Conservation (phyloP, 352 stramenopile species). For the Phytophthora ramorum region DNA sequence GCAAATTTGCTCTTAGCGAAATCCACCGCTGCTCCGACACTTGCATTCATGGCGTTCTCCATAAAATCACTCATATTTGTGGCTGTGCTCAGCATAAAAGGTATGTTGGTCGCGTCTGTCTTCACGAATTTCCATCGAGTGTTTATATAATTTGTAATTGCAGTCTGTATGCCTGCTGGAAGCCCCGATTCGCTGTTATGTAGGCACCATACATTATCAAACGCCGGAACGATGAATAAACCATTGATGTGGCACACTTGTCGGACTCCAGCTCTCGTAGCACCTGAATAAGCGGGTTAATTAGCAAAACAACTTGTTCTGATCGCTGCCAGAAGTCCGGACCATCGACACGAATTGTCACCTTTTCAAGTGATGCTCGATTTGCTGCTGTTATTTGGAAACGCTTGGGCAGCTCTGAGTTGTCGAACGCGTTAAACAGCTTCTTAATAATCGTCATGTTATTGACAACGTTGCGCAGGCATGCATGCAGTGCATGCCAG, state of each 20-base stretch:
- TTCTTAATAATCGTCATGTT: constrained; percentile 14
- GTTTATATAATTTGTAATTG: neutral
- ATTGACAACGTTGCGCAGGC: neutral
- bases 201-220: neutral
- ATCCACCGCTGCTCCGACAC: neutral
- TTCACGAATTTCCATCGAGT: constrained; percentile 14
- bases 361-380: neutral
- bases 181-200: neutral
- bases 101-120: constrained; percentile 13
- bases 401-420: constrained; percentile 1
- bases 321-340: constrained; percentile 1
- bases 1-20: constrained; percentile 5
- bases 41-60: constrained; percentile 2
- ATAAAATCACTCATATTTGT: constrained; percentile 7
- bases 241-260: constrained; percentile 7
- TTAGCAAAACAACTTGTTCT: constrained; percentile 7
- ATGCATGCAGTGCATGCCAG: constrained; percentile 15
- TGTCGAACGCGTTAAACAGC: constrained; percentile 1
- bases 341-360: neutral
- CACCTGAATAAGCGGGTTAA: constrained; percentile 7
- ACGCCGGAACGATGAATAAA: constrained; percentile 7
- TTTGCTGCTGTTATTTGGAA: neutral
- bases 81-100: constrained; percentile 18
- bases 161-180: neutral
- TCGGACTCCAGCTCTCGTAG: constrained; percentile 9